Evolutionary conservation across 805 yeast species (phyloP), one percentile per base, ranked within the genome.

Genomic region (Candida odintsovae): DNA sequence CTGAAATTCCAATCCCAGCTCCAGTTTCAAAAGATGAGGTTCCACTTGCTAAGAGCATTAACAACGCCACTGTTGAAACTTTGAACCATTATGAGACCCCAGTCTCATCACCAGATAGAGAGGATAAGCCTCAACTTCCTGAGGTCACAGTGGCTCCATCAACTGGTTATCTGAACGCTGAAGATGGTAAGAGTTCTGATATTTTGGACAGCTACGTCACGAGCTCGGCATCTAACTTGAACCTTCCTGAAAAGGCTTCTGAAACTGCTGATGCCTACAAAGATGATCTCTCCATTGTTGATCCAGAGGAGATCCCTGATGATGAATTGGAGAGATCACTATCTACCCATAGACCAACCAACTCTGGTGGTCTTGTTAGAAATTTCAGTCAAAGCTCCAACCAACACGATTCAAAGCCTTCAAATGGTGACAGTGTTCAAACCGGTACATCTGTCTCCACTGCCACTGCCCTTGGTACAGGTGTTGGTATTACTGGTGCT

Each of bases 151-250:
- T 13, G 4, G 23, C 39, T 4, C 22, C 23, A 8, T 19, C 16
- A 6, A 13, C 38, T 16, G 43, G 48, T 19, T 50, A 52, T 28
- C 22, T 42, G 7, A 47, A 47, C 22, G 13, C 31, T 16, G 40
- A 36, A 1, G 46, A 50, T 15, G 49, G 53, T 11, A 52, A 56
- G 48, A 51, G 54, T 16, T 58, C 64, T 13, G 66, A 63, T 43
- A 55, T 63, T 37, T 50, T 63, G 35, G 67, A 62, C 40, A 57
- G 51, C 21, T 63, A 59, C 39, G 59, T 51, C 36, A 46, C 44
- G 1, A 43, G 40, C 26, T 46, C 56, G 4, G 44, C 55, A 1
- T 39, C 53, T 15, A 61, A 57, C 21, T 41, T 52, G 18, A 16
- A 40, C 25, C 20, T 33, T 9, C 4, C 36, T 18, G 20, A 18